Evolutionary conservation across 345 rosid species (phyloP), one percentile per base, ranked within the genome.

Genomic region (Reutealis trisperma): DNA sequence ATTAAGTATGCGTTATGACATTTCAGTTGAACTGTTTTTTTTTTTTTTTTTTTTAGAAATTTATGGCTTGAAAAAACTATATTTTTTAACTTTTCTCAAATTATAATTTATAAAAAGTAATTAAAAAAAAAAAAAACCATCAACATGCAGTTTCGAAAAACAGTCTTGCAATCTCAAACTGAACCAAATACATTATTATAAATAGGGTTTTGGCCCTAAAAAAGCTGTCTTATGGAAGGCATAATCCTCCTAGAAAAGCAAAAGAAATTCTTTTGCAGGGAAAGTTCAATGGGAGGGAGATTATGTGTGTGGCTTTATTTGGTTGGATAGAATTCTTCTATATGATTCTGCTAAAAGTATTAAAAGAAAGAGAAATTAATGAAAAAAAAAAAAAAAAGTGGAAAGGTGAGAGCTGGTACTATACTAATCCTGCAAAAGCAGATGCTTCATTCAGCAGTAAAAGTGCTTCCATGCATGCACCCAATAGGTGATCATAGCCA

Each of bases 381-480:
- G 0, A 44, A 45, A 19, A 22, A n/a, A 44, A 24, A 27, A 70
- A 27, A 34, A 27, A 30, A n/a, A 67, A 67, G 71, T 67, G n/a
- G 71, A 12, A 67, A 42, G 55, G 2, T n/a, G 34, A 44, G 30
- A 14, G 66, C 14, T 57, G 57, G 55, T 45, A 58, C 32, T 49
- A 21, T 54, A 19, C 59, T 18, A 54, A 54, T 62, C 58, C 60
- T 62, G 55, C 14, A 49, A 77, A 70, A 70, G 80, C 61, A 49
- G 25, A 70, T 77, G 73, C 67, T 58, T 76, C 51, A 14, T 37
- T 8, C 11, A 18, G 63, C 6, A 37, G 45, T 57, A 67, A 58
- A 52, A 66, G 5, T n/a, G 61, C 45, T 71, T 55, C 74, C 21
- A 34, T 19, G 8, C 63, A 64, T 19, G 8, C 63, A 64, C 34